Base-by-base conservation (phyloP, 2,329 filamentous ascomycete genomes). In the Cyphellophora attinorum region DNA sequence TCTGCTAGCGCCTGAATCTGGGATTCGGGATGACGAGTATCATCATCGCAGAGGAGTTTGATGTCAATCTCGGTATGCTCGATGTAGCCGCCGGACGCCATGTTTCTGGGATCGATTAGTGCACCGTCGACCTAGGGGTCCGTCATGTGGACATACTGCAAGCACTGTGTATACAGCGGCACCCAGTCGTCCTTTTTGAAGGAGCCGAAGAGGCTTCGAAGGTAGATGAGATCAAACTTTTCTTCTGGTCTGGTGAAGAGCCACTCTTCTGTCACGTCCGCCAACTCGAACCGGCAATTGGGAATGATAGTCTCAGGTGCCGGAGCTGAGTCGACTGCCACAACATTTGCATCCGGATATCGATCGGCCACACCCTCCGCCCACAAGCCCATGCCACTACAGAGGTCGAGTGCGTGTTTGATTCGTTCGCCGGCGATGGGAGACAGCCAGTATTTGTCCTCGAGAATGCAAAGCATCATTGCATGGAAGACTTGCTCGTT, bases 161-260 rank as follows among this genome's bases (percentile, higher is more conserved):
- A 53, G 29, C 49, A 53, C 32, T 57, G 49, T 31, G 50, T 42
- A 40, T 61, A 60, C 17, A 61, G 42, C 10, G 41, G 44, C 17
- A 44, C 36, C 55, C 55, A 60, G 33, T 58, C 54, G 5, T 16
- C 6, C 12, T 12, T 18, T 10, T 41, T 51, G 15, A 60, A 46
- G 14, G 48, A 51, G n/a, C 52, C 57, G 37, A 57, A 58, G 28
- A 60, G 29, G 11, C 44, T 51, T 28, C 61, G 54, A n/a, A 59
- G 52, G 39, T 65, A 61, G 13, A 66, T 54, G 34, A 64, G 52
- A 38, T 66, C 61, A 39, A 66, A 65, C 14, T 44, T 51, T 17
- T 50, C 44, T 12, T 44, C 38, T 13, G 49, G 40, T 23, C 51
- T 45, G n/a, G 48, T 39, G 31, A 58, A 52, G 2, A 54, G 45